Evolutionary conservation across 75 land plant genomes (phyloP).

Genomic region (Picea glauca): DNA sequence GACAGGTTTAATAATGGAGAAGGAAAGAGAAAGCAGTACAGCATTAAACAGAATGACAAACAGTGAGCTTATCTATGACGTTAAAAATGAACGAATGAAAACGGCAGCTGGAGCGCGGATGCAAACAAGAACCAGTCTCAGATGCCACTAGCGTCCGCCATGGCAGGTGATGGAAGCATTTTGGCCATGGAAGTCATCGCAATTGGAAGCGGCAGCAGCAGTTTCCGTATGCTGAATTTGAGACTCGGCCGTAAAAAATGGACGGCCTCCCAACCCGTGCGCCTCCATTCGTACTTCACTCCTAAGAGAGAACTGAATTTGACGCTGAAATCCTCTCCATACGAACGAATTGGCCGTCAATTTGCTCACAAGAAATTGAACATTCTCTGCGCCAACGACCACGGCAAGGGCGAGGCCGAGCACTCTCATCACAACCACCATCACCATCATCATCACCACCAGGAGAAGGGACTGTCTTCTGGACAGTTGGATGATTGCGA

Average conservation of each 20-base stretch:
- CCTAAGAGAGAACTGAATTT: neutral
- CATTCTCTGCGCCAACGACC: neutral
- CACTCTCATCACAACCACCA: conserved; percentile 15
- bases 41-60: too few relatives aligned
- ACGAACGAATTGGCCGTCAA: neutral
- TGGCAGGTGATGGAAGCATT: too few relatives aligned
- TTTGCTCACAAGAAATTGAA: neutral
- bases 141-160: too few relatives aligned
- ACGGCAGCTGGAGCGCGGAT: too few relatives aligned
- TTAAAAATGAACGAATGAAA: too few relatives aligned
- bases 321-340: neutral
- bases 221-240: neutral
- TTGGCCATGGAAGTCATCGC: neutral
- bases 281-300: too few relatives aligned
- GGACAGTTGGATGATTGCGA: neutral
- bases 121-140: too few relatives aligned
- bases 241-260: neutral
- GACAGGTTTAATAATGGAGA: too few relatives aligned
- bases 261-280: neutral
- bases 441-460: conserved; percentile 34
- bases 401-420: conserved; percentile 10
- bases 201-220: neutral
- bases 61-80: too few relatives aligned
- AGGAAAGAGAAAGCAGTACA: too few relatives aligned
- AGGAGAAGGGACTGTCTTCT: conserved; percentile 11